Evolutionary conservation across 768 basidiomycete species (phyloP), one percentile per base, ranked within the genome.

Genomic region (Lanmaoa rubissima): DNA sequence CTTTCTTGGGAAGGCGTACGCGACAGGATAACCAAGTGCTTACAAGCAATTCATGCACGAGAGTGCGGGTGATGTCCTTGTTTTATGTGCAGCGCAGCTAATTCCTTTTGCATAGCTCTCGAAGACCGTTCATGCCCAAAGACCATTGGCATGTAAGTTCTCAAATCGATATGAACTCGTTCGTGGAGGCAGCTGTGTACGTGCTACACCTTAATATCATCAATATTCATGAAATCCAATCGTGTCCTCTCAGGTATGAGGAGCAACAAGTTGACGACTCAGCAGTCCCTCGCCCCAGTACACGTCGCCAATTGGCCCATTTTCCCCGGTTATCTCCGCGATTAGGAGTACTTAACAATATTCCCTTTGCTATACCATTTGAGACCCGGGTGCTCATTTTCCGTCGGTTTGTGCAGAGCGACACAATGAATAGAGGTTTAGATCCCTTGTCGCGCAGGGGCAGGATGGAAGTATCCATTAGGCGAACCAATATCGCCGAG

Each of bases 311-410:
- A 61, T 72, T 89, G 42, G 83, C 88, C 0, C 79, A 83, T 55
- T 75, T 98, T 50, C 44, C 71, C 36, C 94, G 61, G 6, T 35
- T 70, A 13, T 70, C 72, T 32, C 96, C 95, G 0, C 85, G 94
- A 8, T 79, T 98, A 3, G 92, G 92, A 3, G 81, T 98, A 28
- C 82, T 98, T 51, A 92, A 98, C 76, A 95, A 98, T 72, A 90
- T 98, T 54, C 96, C 95, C 0, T 97, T 97, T 74, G 85, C 93
- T 6, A 89, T 98, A 54, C 95, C 96, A 0, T 98, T 98, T 74
- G 86, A 89, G 50, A 83, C 85, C 1, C 86, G 96, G n/a, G 91
- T 98, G 12, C 81, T 84, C 38, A 92, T 98, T 46, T 96, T 98
- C 75, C 81, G 92, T 24, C 78, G 83, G 52, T 97, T 97, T 69